phyloP scores from a whole-genome alignment of 2,329 filamentous ascomycete species.

The Beauveria asiatica region DNA sequence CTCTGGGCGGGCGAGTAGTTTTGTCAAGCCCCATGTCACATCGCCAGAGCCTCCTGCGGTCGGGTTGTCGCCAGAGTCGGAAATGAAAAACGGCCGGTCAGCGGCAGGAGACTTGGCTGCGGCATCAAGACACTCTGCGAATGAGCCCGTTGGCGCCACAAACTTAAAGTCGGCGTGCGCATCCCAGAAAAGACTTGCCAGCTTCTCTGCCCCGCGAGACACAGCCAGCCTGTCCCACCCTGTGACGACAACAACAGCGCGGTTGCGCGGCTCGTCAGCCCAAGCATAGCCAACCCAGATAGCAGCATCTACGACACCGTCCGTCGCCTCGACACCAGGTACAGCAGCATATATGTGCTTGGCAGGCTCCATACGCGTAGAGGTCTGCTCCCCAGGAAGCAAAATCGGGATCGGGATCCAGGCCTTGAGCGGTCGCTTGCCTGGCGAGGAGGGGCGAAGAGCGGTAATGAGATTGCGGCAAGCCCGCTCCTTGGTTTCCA shows the following conservation, averaged over 20 bases:
- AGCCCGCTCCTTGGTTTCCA: constrained; percentile 42
- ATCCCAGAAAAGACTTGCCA: constrained; percentile 41
- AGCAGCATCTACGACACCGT: constrained; percentile 40
- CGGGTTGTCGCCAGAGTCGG: constrained; percentile 47
- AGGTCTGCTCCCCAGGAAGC: constrained; percentile 46
- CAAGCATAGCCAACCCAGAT: constrained; percentile 50
- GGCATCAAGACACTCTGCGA: constrained; percentile 36
- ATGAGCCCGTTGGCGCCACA: constrained; percentile 40
- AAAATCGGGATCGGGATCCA: constrained; percentile 45
- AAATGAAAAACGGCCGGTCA: constrained; percentile 42
- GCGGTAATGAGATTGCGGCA: constrained; percentile 39
- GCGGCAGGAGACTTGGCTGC: constrained; percentile 28
- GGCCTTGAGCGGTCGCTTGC: constrained; percentile 37
- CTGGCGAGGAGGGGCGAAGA: constrained; percentile 19
- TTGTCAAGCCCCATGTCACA: constrained; percentile 41
- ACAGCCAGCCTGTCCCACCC: constrained; percentile 38
- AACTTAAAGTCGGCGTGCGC: constrained; percentile 39
- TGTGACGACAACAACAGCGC: constrained; percentile 40
- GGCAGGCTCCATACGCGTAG: constrained; percentile 43
- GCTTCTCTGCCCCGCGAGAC: constrained; percentile 30
- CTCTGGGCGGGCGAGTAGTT: constrained; percentile 36
- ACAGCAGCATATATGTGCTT: constrained; percentile 41
- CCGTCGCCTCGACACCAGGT: constrained; percentile 30
- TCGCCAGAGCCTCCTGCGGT: constrained; percentile 47
- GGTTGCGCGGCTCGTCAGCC: constrained; percentile 46